phyloP scores from a whole-genome alignment of 1,139 yeast species.

The Pichia terricola region DNA sequence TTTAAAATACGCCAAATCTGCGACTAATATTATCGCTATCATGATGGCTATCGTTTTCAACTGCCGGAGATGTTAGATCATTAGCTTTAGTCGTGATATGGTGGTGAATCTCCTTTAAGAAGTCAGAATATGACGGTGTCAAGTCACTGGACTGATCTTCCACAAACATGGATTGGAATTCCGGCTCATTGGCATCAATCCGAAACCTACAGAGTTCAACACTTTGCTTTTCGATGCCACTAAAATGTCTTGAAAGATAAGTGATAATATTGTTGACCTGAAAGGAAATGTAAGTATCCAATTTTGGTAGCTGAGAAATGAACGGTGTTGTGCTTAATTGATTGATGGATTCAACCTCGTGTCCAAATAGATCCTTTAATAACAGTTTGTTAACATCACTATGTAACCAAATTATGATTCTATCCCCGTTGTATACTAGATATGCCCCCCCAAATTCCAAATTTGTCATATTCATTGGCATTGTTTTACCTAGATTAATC shows the following conservation, averaged over 20 bases:
- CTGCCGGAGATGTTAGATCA: background rate
- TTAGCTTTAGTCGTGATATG: constrained; percentile 42
- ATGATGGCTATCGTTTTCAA: background rate
- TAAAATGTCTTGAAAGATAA: constrained; percentile 35
- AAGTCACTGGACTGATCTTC: constrained; percentile 64
- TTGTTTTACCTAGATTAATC: constrained; percentile 30
- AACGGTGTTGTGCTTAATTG: constrained; percentile 32
- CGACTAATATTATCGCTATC: constrained; percentile 12
- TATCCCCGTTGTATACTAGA: constrained; percentile 61
- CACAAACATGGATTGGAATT: constrained; percentile 50
- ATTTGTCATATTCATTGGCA: constrained; percentile 36
- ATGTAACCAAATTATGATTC: constrained; percentile 61
- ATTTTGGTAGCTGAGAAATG: constrained; percentile 55
- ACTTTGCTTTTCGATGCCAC: constrained; percentile 33
- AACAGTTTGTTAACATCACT: constrained; percentile 59
- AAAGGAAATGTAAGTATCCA: constrained; percentile 58
- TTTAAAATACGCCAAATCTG: constrained; percentile 11
- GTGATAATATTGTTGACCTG: constrained; percentile 58
- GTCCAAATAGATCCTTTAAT: constrained; percentile 68
- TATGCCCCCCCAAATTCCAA: constrained; percentile 69
- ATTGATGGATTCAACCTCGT: constrained; percentile 31
- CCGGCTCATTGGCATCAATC: constrained; percentile 51
- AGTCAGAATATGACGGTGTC: constrained; percentile 47
- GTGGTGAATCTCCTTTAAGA: constrained; percentile 51
- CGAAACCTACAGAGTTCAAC: constrained; percentile 59